phyloP scores from a whole-genome alignment of 106 monocot species.

The Iris macrosiphon region DNA sequence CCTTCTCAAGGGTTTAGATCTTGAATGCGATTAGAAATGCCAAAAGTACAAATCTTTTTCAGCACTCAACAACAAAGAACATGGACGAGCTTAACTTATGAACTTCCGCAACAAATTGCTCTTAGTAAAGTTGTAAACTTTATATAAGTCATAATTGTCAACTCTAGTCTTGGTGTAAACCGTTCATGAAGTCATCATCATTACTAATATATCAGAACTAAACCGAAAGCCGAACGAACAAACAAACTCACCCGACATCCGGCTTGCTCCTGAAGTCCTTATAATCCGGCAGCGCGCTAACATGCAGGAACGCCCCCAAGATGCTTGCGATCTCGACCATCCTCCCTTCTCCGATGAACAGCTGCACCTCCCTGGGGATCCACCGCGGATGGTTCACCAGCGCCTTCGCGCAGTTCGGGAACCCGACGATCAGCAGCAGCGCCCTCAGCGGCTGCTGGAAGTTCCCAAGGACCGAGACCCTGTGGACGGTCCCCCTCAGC shows the following conservation, averaged over 20 bases:
- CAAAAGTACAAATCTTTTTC: too few relatives aligned
- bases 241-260: conserved; percentile 97
- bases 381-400: conserved; percentile 84
- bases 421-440: conserved; percentile 45
- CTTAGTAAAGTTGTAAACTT: too few relatives aligned
- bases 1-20: too few relatives aligned
- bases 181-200: too few relatives aligned
- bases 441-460: conserved; percentile 90
- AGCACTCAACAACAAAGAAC: too few relatives aligned
- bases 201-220: too few relatives aligned
- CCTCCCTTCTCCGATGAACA: conserved; percentile 58
- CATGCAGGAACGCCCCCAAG: conserved; percentile 85
- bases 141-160: too few relatives aligned
- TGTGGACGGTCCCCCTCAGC: conserved; percentile 48
- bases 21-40: too few relatives aligned
- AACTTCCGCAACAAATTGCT: too few relatives aligned
- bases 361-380: conserved; percentile 42
- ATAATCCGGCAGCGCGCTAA: conserved; percentile 72
- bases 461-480: conserved; percentile 77
- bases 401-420: conserved; percentile 69
- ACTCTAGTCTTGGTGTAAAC: too few relatives aligned
- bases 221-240: too few relatives aligned
- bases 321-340: conserved; percentile 64
- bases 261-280: conserved; percentile 69
- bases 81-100: too few relatives aligned